Evolutionary conservation across 2,329 filamentous ascomycete genomes (phyloP).

Genomic region (Botrytis medusae): DNA sequence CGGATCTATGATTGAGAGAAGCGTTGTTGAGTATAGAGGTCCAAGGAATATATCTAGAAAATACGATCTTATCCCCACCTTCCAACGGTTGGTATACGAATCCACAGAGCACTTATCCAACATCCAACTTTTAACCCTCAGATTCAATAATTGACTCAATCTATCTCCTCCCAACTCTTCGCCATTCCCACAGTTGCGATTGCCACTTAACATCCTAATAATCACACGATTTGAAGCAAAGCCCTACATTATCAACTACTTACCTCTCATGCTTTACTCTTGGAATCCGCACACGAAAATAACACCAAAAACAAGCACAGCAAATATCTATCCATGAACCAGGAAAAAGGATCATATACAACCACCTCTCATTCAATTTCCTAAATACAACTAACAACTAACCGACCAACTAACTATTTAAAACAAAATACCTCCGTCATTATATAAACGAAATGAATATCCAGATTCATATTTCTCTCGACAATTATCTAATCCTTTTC

Average conservation of each 20-base stretch:
- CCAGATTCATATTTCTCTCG: neutral
- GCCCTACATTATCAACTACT: neutral
- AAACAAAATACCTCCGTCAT: constrained; percentile 4
- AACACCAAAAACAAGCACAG: neutral
- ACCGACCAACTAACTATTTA: neutral
- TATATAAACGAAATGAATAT: neutral
- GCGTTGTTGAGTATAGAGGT: neutral
- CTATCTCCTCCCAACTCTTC: too few species aligned
- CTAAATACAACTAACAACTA: neutral
- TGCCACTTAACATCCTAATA: neutral
- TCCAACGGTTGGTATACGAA: neutral
- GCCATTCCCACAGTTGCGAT: neutral
- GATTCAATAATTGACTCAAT: neutral
- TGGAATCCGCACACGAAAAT: neutral
- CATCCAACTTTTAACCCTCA: neutral
- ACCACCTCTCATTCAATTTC: neutral
- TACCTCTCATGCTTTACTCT: neutral
- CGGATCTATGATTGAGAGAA: neutral
- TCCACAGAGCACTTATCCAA: neutral
- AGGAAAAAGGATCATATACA: neutral
- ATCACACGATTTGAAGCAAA: neutral
- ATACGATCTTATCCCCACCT: neutral
- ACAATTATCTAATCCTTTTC: neutral
- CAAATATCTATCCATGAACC: neutral
- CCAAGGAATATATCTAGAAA: neutral